A percentile compares a stretch with the other conserved stretches of the same genome.
phyloP scores from a whole-genome alignment of 805 yeast genomes.

The Limtongia smithiae region DNA sequence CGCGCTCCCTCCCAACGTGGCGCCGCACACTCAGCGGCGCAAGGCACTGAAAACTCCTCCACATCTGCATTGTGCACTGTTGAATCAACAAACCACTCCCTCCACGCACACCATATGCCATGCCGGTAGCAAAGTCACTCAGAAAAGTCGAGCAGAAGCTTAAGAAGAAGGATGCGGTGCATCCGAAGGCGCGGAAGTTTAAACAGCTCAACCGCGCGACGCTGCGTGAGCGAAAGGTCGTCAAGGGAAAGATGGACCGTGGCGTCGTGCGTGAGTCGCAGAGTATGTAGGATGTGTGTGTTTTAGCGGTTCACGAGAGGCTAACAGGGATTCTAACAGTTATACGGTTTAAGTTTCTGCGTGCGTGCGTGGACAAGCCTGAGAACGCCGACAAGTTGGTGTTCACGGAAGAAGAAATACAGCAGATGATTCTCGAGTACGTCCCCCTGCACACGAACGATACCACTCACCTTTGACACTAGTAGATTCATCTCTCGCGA shows the following conservation, averaged over 20 bases:
- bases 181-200: slow-evolving; percentile 86
- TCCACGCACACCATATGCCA: slow-evolving; percentile 29
- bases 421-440: slow-evolving; percentile 55
- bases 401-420: slow-evolving; percentile 58
- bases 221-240: slow-evolving; percentile 70
- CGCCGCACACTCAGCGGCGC: neutral
- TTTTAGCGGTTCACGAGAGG: neutral
- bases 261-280: slow-evolving; percentile 47
- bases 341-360: slow-evolving; percentile 56
- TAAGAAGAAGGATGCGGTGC: slow-evolving; percentile 53
- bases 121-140: slow-evolving; percentile 70
- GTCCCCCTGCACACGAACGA: slow-evolving; percentile 9
- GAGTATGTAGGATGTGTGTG: slow-evolving; percentile 22
- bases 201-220: slow-evolving; percentile 83
- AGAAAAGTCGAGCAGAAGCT: slow-evolving; percentile 61
- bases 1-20: neutral
- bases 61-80: neutral
- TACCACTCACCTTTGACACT: neutral
- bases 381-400: slow-evolving; percentile 39
- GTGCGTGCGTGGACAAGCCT: slow-evolving; percentile 47
- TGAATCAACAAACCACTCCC: too few species aligned
- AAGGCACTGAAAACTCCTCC: neutral
- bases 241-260: slow-evolving; percentile 51
- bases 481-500: slow-evolving; percentile 53
- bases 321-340: slow-evolving; percentile 33